Percentiles rank a stretch among this genome's conserved stretches.
Conservation (phyloP, 2,329 filamentous ascomycete genomes). For the Botrytis byssoidea region DNA sequence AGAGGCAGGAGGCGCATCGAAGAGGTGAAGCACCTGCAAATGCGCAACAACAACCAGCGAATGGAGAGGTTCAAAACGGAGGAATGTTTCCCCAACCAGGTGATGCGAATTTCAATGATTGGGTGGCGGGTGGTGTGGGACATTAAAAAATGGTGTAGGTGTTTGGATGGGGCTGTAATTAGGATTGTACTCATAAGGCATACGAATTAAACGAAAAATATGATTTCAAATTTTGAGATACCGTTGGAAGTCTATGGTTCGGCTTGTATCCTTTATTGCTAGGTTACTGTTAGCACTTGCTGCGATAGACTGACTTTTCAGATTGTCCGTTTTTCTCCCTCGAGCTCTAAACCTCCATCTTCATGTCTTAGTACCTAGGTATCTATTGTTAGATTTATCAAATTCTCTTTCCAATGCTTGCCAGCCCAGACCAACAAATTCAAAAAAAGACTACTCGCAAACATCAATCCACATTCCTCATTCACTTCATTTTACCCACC, state of each 20-base stretch:
- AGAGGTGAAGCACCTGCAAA: slow-evolving; percentile 43
- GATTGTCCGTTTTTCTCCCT: background rate
- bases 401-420: background rate
- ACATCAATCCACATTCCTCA: too few relatives aligned
- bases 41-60: slow-evolving; percentile 37
- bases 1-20: slow-evolving; percentile 58
- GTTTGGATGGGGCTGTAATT: background rate
- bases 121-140: slow-evolving; percentile 62
- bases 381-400: background rate
- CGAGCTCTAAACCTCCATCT: background rate
- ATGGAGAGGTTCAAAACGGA: slow-evolving; percentile 42
- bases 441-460: too few relatives aligned
- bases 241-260: background rate
- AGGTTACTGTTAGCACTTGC: background rate
- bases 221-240: background rate
- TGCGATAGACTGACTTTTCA: background rate
- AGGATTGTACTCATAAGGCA: background rate
- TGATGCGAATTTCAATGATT: slow-evolving; percentile 66
- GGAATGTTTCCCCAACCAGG: slow-evolving; percentile 65
- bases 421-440: background rate
- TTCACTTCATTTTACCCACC: too few relatives aligned
- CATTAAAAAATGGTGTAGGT: slow-evolving; percentile 44
- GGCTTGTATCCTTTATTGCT: background rate
- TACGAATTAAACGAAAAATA: background rate
- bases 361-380: background rate